Percentiles rank a stretch among this genome's conserved stretches.
Evolutionary conservation across 768 basidiomycete genomes (phyloP).

Genomic region (Dentipellis fragilis): DNA sequence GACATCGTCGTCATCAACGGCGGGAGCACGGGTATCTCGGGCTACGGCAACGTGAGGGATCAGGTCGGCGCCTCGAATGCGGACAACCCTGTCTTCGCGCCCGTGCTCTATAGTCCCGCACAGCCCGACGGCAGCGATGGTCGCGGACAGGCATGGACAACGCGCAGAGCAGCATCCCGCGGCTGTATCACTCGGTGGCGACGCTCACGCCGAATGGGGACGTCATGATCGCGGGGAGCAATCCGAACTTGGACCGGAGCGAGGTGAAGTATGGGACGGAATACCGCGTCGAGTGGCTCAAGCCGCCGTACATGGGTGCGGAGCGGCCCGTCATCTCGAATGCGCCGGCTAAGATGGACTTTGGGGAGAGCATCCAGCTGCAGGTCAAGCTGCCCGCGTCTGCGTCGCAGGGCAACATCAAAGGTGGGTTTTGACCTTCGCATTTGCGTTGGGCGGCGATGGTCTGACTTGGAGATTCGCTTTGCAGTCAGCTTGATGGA

Average conservation of each 20-base stretch:
- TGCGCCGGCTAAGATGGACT: slow-evolving; percentile 28
- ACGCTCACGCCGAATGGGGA: slow-evolving; percentile 63
- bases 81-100: slow-evolving; percentile 56
- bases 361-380: slow-evolving; percentile 38
- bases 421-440: slow-evolving; percentile 36
- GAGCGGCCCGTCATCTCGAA: slow-evolving; percentile 39
- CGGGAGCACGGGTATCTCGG: slow-evolving; percentile 61
- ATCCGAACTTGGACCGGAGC: slow-evolving; percentile 74
- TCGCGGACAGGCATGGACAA: slow-evolving; percentile 35
- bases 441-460: neutral
- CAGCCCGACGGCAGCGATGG: slow-evolving; percentile 53
- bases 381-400: slow-evolving; percentile 29
- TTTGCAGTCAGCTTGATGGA: slow-evolving; percentile 65
- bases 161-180: slow-evolving; percentile 54
- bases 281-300: slow-evolving; percentile 81
- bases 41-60: slow-evolving; percentile 63
- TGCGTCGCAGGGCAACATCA: slow-evolving; percentile 30
- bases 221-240: slow-evolving; percentile 75
- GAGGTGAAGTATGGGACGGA: slow-evolving; percentile 70
- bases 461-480: neutral
- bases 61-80: slow-evolving; percentile 75
- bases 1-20: slow-evolving; percentile 70
- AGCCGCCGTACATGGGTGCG: slow-evolving; percentile 68
- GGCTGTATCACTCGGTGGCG: slow-evolving; percentile 79
- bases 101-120: slow-evolving; percentile 58